Conservation (phyloP, 768 basidiomycete genomes). For the Pisolithus tinctorius region DNA sequence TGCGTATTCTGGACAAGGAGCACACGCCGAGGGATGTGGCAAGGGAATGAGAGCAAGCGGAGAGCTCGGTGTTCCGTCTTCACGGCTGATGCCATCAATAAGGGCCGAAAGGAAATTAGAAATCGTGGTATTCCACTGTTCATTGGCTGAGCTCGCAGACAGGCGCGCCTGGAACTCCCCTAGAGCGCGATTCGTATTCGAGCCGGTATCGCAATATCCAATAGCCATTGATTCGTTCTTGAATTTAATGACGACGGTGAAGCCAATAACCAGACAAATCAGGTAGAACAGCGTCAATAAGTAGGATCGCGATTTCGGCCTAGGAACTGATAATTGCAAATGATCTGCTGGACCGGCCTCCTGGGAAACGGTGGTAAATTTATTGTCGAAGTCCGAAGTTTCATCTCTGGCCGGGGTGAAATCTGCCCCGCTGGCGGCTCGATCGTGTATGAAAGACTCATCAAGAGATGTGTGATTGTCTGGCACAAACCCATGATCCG, state of each 20-base stretch:
- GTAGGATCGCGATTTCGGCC: slow-evolving; percentile 17
- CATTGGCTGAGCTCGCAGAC: slow-evolving; percentile 48
- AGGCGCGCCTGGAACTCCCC: slow-evolving; percentile 40
- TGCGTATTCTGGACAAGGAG: slow-evolving; percentile 67
- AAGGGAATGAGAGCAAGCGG: slow-evolving; percentile 48
- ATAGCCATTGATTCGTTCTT: slow-evolving; percentile 64
- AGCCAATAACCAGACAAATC: slow-evolving; percentile 28
- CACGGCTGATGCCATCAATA: slow-evolving; percentile 18
- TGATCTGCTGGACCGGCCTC: slow-evolving; percentile 21
- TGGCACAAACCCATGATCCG: slow-evolving; percentile 12
- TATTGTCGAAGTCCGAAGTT: slow-evolving; percentile 12
- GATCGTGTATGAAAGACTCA: slow-evolving; percentile 1
- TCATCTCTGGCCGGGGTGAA: slow-evolving; percentile 16
- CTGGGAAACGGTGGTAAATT: slow-evolving; percentile 30
- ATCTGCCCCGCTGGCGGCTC: not conserved
- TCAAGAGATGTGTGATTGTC: slow-evolving; percentile 3
- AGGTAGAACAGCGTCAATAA: slow-evolving; percentile 39
- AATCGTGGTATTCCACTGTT: slow-evolving; percentile 46
- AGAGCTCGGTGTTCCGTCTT: slow-evolving; percentile 41
- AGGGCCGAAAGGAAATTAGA: slow-evolving; percentile 30
- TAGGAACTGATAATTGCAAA: slow-evolving; percentile 7
- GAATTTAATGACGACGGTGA: slow-evolving; percentile 38
- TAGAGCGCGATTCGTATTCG: slow-evolving; percentile 50
- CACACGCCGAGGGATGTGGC: slow-evolving; percentile 56
- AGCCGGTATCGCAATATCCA: slow-evolving; percentile 70